These are phyloP conservation scores for Funneliformis geosporum DNA, from an alignment of 192 early-diverging fungal genomes.

Conservation along the genomic window DNA sequence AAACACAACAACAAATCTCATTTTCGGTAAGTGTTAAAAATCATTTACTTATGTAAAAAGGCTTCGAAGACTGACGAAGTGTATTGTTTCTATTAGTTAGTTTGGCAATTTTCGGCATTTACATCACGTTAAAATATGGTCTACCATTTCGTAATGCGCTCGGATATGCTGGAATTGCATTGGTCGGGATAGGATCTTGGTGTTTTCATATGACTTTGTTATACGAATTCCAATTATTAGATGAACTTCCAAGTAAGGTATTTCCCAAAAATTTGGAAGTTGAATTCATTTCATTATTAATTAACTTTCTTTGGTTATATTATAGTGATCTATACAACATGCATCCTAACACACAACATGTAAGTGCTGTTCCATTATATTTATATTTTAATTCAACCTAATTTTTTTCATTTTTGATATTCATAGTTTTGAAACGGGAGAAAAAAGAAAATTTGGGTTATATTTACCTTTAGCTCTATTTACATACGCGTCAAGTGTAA, in stretches of 20 bases:
- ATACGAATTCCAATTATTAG: conserved; percentile 72
- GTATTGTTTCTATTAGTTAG: conserved; percentile 38
- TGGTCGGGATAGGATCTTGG: conserved; percentile 75
- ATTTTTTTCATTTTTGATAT: conserved; percentile 23
- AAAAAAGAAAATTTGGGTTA: conserved; percentile 43
- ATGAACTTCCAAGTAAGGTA: conserved; percentile 75
- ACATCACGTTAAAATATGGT: conserved; percentile 47
- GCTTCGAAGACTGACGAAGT: background rate
- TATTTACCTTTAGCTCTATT: conserved; percentile 51
- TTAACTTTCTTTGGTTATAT: background rate
- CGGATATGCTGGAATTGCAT: conserved; percentile 58
- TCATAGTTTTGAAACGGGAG: conserved; percentile 49
- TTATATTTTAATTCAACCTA: conserved; percentile 28
- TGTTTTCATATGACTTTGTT: conserved; percentile 77
- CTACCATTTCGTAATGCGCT: conserved; percentile 57
- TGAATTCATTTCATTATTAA: background rate
- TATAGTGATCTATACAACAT: conserved; percentile 60
- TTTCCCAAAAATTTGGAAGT: background rate
- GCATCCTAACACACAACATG: conserved; percentile 54
- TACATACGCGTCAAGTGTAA: conserved; percentile 55
- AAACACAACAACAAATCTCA: conserved; percentile 73
- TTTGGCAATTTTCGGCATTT: conserved; percentile 62
- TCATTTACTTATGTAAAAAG: background rate
- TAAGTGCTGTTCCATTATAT: conserved; percentile 23
- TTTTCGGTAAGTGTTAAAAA: conserved; percentile 47